Percentiles rank a stretch among this genome's conserved stretches.
Conservation (phyloP, 202 grass and related monocot genomes). For the Eragrostis tef region DNA sequence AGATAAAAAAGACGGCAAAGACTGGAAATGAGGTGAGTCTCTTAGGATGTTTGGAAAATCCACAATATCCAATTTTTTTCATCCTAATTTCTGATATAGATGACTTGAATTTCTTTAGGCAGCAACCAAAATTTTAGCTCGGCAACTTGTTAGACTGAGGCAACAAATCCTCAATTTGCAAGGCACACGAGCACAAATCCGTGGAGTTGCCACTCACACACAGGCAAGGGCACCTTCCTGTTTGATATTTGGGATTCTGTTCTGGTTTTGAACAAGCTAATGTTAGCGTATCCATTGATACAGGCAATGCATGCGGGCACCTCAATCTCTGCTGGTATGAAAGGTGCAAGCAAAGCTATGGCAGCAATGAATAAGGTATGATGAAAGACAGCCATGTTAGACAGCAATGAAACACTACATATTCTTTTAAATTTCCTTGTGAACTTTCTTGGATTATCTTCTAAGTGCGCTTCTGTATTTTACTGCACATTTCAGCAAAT, state of each 20-base stretch:
- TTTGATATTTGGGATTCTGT: constrained; percentile 28
- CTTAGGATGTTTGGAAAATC: constrained; percentile 26
- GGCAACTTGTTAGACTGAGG: constrained; percentile 86
- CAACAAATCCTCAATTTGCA: constrained; percentile 98
- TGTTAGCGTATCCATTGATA: constrained; percentile 29
- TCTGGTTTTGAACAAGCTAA: background rate
- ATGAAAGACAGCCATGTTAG: constrained; percentile 37
- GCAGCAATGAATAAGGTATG: constrained; percentile 98
- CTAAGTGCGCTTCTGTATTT: constrained; percentile 13
- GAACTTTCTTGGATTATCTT: constrained; percentile 25
- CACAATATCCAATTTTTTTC: constrained; percentile 12
- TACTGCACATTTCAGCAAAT: constrained; percentile 81
- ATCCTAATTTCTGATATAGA: background rate
- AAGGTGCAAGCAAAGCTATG: constrained; percentile 99
- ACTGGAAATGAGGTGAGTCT: constrained; percentile 92
- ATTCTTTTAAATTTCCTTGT: constrained; percentile 35
- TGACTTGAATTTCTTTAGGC: constrained; percentile 59
- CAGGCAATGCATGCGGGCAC: constrained; percentile 95
- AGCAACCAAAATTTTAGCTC: constrained; percentile 94
- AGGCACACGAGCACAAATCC: constrained; percentile 90
- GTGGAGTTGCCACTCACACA: constrained; percentile 95
- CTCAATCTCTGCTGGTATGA: constrained; percentile 99
- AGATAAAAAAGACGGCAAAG: constrained; percentile 97
- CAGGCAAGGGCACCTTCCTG: constrained; percentile 55
- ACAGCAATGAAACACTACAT: constrained; percentile 14